Evolutionary conservation across 345 rosid genomes (phyloP), one percentile per base, ranked within the genome.

Genomic region (Dimocarpus longan): DNA sequence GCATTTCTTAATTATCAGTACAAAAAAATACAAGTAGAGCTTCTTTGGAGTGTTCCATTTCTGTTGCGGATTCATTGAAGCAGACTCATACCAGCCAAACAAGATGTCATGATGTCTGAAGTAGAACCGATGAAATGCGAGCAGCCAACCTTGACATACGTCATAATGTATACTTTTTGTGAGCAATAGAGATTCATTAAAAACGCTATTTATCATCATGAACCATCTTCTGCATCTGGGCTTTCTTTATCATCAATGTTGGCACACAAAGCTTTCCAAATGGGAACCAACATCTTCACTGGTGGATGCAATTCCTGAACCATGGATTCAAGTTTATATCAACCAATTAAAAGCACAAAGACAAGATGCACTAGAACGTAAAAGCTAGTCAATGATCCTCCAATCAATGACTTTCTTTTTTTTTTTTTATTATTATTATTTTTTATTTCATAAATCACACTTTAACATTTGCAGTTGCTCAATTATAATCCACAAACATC

Each of bases 211-310:
- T 52, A 40, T 57, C 44, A 54, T 21, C 42, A 48, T 77, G 71
- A 79, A 48, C 81, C 24, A 26, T 70, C 82, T 68, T 83, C 82
- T 22, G 78, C 52, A 52, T 64, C 75, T 56, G 78, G 68, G 66
- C 76, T 75, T 71, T 73, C 86, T 57, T 85, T 79, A 75, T 79
- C 66, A 65, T 79, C 87, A 3, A 75, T 82, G 77, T 79, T 82
- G 63, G 86, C 60, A 82, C 94, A 89, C 78, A 96, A 82, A 40
- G 95, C 94, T 85, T 89, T 96, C 98, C 95, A 94, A 67, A 94
- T 80, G 22, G 95, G 98, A 78, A 90, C 85, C 85, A 91, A 76
- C 90, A 93, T 90, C 87, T 90, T 95, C 84, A 89, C 64, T 6
- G 96, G 95, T 4, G 91, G 97, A 16, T 79, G 89, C 66, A 90